A percentile compares a stretch with the other conserved stretches of the same genome.
Evolutionary conservation across 441 rosid genomes (phyloP).

Genomic region (Erodium moschatum): DNA sequence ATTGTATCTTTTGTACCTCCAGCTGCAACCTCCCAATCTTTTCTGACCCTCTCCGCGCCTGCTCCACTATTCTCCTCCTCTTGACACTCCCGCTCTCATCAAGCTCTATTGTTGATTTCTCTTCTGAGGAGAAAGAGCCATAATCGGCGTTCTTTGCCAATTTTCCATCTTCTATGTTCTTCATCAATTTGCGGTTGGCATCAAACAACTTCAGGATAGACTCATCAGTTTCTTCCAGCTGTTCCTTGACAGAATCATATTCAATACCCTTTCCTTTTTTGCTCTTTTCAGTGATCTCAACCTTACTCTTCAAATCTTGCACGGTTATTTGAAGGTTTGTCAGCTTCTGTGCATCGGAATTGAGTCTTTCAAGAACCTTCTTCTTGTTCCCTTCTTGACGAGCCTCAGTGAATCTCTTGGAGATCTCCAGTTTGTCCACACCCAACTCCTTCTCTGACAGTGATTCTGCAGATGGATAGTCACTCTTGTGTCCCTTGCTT

Average conservation of each 20-base stretch:
- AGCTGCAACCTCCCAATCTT: constrained; percentile 72
- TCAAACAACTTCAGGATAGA: constrained; percentile 51
- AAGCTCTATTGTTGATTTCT: constrained; percentile 32
- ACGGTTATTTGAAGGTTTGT: constrained; percentile 69
- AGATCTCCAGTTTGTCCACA: constrained; percentile 63
- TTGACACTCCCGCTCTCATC: constrained; percentile 40
- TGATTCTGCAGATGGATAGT: constrained; percentile 43
- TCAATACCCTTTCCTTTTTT: constrained; percentile 55
- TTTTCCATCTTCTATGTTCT: too few species aligned
- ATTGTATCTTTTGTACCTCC: constrained; percentile 86
- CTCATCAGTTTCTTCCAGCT: constrained; percentile 70
- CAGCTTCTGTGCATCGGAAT: constrained; percentile 79
- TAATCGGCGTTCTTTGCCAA: constrained; percentile 38
- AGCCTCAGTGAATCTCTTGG: constrained; percentile 47
- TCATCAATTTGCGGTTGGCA: constrained; percentile 39
- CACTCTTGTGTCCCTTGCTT: constrained; percentile 29
- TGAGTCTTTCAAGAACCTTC: constrained; percentile 75
- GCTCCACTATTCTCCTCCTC: constrained; percentile 49
- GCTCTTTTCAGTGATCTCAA: constrained; percentile 49
- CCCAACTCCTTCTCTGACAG: constrained; percentile 58
- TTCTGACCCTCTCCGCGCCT: constrained; percentile 76
- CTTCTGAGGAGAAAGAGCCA: constrained; percentile 34
- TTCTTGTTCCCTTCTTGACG: constrained; percentile 49
- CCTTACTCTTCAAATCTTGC: constrained; percentile 66
- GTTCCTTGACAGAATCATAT: constrained; percentile 54